Base-by-base conservation (phyloP, 108 stramenopile genomes). In the Aurantiochytrium sp. region DNA sequence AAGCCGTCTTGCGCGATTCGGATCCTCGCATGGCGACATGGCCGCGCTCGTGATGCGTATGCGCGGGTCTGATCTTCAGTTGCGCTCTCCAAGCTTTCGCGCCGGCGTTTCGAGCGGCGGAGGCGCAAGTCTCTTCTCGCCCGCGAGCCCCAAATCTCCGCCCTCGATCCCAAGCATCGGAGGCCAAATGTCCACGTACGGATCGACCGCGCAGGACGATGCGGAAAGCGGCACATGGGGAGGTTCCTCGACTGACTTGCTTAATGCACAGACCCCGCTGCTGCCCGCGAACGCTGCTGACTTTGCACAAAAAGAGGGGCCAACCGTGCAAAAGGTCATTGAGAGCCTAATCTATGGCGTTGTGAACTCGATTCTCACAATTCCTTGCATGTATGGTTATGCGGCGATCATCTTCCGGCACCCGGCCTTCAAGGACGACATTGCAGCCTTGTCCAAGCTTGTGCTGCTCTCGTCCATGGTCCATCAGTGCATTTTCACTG, bases 401-500 rank as follows among this genome's bases (percentile, higher is more conserved):
- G 96, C 97, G 21, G 94, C 97, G 1, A 96, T 97, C 60, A 96
- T 97, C 64, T 97, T 97, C 91, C 95, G 93, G 53, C 92, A 96
- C 87, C 76, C 92, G 44, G 89, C 94, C 57, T 97, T 93, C 87
- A 88, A 92, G 71, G 87, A 88, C 5, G 92, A 96, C 87, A 95
- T 95, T 89, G 96, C 96, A 89, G 96, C 94, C 1, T 89, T 97
- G 3, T 92, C 94, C 29, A 97, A 97, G 90, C 88, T 96, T 51
- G 95, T 98, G 5, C 93, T 98, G 25, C 95, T 96, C 35, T 96
- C 95, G 53, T 96, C 95, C 43, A 93, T 96, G 87, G 93, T 99
- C 59, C 98, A 99, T 91, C 98, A 99, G 94, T 53, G 96, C 8
- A 94, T 95, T 28, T 99, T 99, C 92, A 95, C 95, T 16, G 76